Conservation (phyloP, 1,284 basidiomycete species). For the Ustilago shanxiensis region DNA sequence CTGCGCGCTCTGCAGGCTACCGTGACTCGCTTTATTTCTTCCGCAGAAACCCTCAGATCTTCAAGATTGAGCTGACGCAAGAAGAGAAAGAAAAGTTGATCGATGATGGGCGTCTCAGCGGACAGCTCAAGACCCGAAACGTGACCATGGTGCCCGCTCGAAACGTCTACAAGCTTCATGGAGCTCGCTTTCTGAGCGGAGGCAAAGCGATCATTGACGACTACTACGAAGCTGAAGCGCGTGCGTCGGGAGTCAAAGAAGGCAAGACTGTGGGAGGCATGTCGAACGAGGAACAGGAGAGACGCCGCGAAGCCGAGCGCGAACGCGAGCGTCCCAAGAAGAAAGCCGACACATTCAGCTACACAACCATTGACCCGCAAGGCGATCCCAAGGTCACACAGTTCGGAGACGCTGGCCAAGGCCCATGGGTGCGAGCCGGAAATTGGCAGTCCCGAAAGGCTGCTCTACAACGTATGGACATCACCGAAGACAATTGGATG, state of each 20-base stretch:
- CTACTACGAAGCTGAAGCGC: conserved; percentile 88
- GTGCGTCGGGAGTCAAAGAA: conserved; percentile 72
- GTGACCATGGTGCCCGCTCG: conserved; percentile 93
- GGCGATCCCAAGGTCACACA: conserved; percentile 62
- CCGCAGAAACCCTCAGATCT: conserved; percentile 86
- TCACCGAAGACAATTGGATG: conserved; percentile 69
- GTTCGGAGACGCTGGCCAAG: conserved; percentile 65
- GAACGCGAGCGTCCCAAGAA: conserved; percentile 56
- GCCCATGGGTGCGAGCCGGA: conserved; percentile 64
- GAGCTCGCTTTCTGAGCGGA: conserved; percentile 86
- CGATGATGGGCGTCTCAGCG: conserved; percentile 84
- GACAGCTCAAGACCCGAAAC: conserved; percentile 87
- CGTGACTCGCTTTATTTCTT: conserved; percentile 97
- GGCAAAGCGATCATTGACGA: conserved; percentile 93
- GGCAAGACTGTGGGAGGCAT: conserved; percentile 64
- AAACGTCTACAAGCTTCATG: conserved; percentile 94
- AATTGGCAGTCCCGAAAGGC: conserved; percentile 54
- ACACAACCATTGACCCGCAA: conserved; percentile 60
- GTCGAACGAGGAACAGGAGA: conserved; percentile 56
- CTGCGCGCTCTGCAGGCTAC: conserved; percentile 93
- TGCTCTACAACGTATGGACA: conserved; percentile 57
- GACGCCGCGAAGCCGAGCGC: conserved; percentile 56
- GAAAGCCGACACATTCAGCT: conserved; percentile 57
- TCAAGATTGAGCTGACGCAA: conserved; percentile 78
- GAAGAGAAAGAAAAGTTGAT: conserved; percentile 91